Percentiles rank a stretch among this genome's conserved stretches.
These are phyloP conservation scores for Mycena epipterygia DNA, from an alignment of 768 basidiomycete genomes.

Conservation along the genomic window DNA sequence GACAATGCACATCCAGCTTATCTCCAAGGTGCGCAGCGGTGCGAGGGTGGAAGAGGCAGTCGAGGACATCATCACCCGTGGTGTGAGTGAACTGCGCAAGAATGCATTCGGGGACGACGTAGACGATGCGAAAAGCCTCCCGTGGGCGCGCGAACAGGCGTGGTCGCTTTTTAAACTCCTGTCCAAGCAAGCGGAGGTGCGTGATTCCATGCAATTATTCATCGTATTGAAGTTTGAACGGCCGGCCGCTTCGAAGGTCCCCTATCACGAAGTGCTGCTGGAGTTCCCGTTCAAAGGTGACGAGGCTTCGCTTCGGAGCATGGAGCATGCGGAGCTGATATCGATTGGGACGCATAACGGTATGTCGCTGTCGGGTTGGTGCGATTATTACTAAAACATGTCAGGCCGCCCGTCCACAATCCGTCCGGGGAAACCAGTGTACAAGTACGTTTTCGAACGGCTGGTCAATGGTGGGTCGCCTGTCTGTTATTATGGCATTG, in stretches of 20 bases:
- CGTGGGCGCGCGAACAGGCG: slow-evolving; percentile 90
- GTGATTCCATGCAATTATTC: too few relatives aligned
- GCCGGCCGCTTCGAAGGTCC: too few relatives aligned
- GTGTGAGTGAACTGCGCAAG: slow-evolving; percentile 88
- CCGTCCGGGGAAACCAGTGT: slow-evolving; percentile 92
- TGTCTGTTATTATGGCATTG: slow-evolving; percentile 11
- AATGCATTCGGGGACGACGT: slow-evolving; percentile 93
- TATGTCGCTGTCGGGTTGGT: neutral
- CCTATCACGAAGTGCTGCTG: slow-evolving; percentile 85
- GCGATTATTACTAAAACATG: slow-evolving; percentile 22
- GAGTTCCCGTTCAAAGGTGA: slow-evolving; percentile 95
- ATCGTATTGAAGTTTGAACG: too few relatives aligned
- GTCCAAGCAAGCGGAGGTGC: slow-evolving; percentile 74
- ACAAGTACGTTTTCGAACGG: slow-evolving; percentile 86
- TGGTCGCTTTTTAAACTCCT: slow-evolving; percentile 87
- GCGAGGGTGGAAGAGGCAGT: slow-evolving; percentile 83
- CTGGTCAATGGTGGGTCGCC: slow-evolving; percentile 76
- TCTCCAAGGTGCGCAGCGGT: slow-evolving; percentile 87
- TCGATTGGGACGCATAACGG: slow-evolving; percentile 85
- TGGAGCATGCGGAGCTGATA: slow-evolving; percentile 94
- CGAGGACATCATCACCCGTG: slow-evolving; percentile 88
- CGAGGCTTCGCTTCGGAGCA: slow-evolving; percentile 80
- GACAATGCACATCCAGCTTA: slow-evolving; percentile 59
- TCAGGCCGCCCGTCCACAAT: slow-evolving; percentile 78
- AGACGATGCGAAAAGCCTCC: slow-evolving; percentile 86